Conservation (phyloP, 2,329 filamentous ascomycete genomes). For the Talaromyces sp. region DNA sequence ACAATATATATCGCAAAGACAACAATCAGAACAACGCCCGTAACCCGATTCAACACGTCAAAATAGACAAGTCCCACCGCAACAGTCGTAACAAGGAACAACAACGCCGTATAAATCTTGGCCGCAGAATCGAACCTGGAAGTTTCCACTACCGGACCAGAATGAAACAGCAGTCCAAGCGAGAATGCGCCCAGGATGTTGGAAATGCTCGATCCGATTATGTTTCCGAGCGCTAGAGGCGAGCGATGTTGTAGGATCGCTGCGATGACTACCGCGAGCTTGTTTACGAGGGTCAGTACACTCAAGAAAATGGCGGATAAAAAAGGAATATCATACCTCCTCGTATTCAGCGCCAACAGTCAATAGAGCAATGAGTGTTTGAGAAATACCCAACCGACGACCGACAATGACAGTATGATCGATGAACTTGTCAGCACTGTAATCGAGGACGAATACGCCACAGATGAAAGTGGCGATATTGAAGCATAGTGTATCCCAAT, state of each 20-base stretch:
- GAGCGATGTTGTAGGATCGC: slow-evolving; percentile 44
- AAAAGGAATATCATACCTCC: slow-evolving; percentile 36
- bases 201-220: slow-evolving; percentile 51
- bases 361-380: slow-evolving; percentile 47
- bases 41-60: slow-evolving; percentile 29
- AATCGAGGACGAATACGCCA: slow-evolving; percentile 48
- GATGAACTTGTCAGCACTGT: slow-evolving; percentile 50
- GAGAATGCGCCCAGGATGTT: slow-evolving; percentile 55
- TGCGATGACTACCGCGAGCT: slow-evolving; percentile 48
- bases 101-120: slow-evolving; percentile 43
- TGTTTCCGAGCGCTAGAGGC: slow-evolving; percentile 50
- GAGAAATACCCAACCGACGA: slow-evolving; percentile 41
- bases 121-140: slow-evolving; percentile 45
- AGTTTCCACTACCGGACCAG: slow-evolving; percentile 17
- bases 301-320: background rate
- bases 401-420: slow-evolving; percentile 48
- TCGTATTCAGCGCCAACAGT: slow-evolving; percentile 54
- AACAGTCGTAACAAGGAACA: slow-evolving; percentile 39
- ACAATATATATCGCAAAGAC: slow-evolving; percentile 43
- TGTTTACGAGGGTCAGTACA: background rate
- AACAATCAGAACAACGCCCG: slow-evolving; percentile 38
- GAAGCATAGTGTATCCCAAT: slow-evolving; percentile 35
- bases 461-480: slow-evolving; percentile 36
- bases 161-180: slow-evolving; percentile 46
- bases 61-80: slow-evolving; percentile 36